Conservation (phyloP, 495 filamentous ascomycete species). For the Penicillium simplicissimum region DNA sequence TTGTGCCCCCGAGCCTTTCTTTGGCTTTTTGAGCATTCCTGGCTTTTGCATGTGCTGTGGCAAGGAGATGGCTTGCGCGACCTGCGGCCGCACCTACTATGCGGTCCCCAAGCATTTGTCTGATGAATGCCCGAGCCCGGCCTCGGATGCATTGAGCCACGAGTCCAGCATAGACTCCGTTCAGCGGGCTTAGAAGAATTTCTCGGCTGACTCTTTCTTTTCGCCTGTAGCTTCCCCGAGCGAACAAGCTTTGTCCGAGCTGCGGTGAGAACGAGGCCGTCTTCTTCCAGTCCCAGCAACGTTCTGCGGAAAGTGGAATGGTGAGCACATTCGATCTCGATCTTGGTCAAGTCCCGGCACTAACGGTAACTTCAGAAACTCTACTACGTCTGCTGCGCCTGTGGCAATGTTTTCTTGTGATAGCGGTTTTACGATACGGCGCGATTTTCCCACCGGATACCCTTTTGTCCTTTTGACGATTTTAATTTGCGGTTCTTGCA, state of each 20-base stretch:
- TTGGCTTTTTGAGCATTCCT: constrained; percentile 15
- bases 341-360: background rate
- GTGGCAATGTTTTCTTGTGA: constrained; percentile 80
- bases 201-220: constrained; percentile 49
- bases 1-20: constrained; percentile 50
- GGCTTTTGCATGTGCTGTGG: constrained; percentile 57
- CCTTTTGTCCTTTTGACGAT: constrained; percentile 25
- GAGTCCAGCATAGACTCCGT: background rate
- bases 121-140: constrained; percentile 1
- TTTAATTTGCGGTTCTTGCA: constrained; percentile 21
- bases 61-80: constrained; percentile 48
- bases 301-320: constrained; percentile 96
- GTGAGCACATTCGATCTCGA: constrained; percentile 51
- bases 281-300: constrained; percentile 97
- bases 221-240: constrained; percentile 73
- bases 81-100: constrained; percentile 39
- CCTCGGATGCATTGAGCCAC: background rate
- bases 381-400: constrained; percentile 93
- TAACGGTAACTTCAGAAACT: constrained; percentile 66
- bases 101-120: constrained; percentile 20
- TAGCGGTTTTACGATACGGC: constrained; percentile 23
- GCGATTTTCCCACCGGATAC: constrained; percentile 36
- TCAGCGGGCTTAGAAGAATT: constrained; percentile 10
- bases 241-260: constrained; percentile 76
- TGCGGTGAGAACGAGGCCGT: constrained; percentile 87